Base-by-base conservation (phyloP, 73 alveolate genomes). In the Symbiodinium natans region DNA sequence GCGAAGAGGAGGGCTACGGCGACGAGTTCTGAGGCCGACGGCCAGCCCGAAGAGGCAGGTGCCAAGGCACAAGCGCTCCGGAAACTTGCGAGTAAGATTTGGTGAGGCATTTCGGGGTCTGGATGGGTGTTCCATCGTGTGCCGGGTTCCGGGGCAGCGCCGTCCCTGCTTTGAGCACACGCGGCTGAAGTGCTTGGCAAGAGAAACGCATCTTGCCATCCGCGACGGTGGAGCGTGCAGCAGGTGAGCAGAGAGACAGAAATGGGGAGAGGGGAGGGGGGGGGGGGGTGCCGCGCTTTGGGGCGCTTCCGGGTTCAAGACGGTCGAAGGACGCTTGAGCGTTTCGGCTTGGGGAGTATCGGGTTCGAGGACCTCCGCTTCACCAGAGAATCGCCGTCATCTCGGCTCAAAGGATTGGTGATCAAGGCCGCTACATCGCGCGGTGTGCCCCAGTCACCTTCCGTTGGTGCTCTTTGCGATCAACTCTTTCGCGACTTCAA, bases 361-460 rank as follows among this genome's bases (percentile, higher is more conserved):
- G 68, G 71, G 71, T 29, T 52, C 27, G 41, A 21, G 5, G n/a
- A 27, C 41, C 11, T n/a, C 17, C 2, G 41, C 21, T 21, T 10
- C 83, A 71, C 3, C 17, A 19, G 4, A 1, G 83, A 5, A 1
- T 7, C 19, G 15, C 41, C 17, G 83, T 41, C 71, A 19, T 7
- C 41, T 21, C 15, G 77, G 77, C 77, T 25, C 29, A 59, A 25
- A 80, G 87, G 87, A 80, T 38, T 80, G 42, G 87, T 80, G 87
- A 23, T 41, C 52, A 38, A 80, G 87, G 87, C 87, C 40, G 87
- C 87, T 41, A 80, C 87, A 80, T 80, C 87, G 34, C 87, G 52
- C 87, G 87, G 87, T 80, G 87, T 36, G 71, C 71, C 71, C 71
- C 71, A 0, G 31, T 52, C 71, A 52, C 71, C 71, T 52, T 52